These are phyloP conservation scores for Puccinia novopanici DNA, from an alignment of 1,284 basidiomycete genomes.

Conservation along the genomic window DNA sequence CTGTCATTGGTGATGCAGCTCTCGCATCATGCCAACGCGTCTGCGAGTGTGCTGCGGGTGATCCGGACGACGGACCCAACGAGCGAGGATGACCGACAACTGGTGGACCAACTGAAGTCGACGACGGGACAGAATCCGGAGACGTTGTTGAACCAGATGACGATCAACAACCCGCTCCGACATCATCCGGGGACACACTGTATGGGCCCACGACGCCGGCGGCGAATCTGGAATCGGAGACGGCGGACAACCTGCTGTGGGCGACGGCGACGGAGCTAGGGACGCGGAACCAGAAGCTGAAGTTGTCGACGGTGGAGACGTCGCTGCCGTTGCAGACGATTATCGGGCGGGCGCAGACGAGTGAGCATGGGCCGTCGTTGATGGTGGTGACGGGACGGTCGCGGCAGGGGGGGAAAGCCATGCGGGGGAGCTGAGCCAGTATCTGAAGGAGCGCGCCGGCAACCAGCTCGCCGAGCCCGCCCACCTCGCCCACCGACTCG, in stretches of 20 bases:
- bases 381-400: conserved; percentile 45
- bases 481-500: conserved; percentile 14
- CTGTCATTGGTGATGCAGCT: conserved; percentile 77
- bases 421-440: conserved; percentile 35
- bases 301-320: conserved; percentile 17
- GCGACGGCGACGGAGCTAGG: conserved; percentile 6
- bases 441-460: conserved; percentile 24
- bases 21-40: conserved; percentile 67
- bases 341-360: neutral
- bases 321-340: conserved; percentile 30
- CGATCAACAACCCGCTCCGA: conserved; percentile 17
- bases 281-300: neutral
- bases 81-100: conserved; percentile 51
- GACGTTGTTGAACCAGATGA: conserved; percentile 39
- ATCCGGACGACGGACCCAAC: conserved; percentile 54
- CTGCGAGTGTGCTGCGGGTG: conserved; percentile 72
- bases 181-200: conserved; percentile 27
- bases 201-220: conserved; percentile 20
- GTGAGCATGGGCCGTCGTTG: neutral
- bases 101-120: conserved; percentile 62
- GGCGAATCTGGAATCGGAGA: conserved; percentile 33
- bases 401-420: conserved; percentile 29
- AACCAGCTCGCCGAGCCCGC: neutral
- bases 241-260: conserved; percentile 41
- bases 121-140: conserved; percentile 48